These are phyloP conservation scores for Nematodospora valgi DNA, from an alignment of 805 yeast genomes.

Conservation along the genomic window DNA sequence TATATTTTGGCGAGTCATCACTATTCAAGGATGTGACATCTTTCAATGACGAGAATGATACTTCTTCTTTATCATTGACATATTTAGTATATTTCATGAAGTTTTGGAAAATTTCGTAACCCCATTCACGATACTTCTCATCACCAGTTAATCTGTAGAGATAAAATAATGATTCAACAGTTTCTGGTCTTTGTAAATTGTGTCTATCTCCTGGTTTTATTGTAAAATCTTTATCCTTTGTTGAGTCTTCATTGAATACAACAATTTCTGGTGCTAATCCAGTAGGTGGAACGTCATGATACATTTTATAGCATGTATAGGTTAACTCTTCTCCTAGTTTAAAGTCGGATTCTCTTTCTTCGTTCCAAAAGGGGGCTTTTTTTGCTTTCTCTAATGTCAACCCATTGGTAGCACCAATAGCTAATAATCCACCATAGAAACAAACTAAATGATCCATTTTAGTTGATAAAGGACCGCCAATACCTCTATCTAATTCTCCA, in stretches of 20 bases:
- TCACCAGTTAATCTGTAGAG: constrained; percentile 79
- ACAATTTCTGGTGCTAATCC: constrained; percentile 90
- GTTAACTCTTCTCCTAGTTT: constrained; percentile 70
- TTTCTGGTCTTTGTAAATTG: constrained; percentile 89
- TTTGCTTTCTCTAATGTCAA: constrained; percentile 52
- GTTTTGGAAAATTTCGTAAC: constrained; percentile 76
- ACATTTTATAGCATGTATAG: constrained; percentile 80
- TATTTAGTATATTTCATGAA: constrained; percentile 61
- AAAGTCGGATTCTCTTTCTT: constrained; percentile 58
- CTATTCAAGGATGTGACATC: constrained; percentile 56
- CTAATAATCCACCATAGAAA: constrained; percentile 84
- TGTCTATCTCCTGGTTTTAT: constrained; percentile 75
- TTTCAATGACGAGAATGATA: constrained; percentile 57
- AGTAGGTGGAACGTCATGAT: constrained; percentile 56
- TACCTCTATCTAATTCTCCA: constrained; percentile 74
- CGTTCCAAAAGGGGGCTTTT: constrained; percentile 54
- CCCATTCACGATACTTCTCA: constrained; percentile 81
- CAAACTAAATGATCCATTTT: constrained; percentile 95
- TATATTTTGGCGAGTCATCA: constrained; percentile 33
- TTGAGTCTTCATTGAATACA: constrained; percentile 62
- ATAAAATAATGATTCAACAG: constrained; percentile 83
- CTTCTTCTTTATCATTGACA: constrained; percentile 37
- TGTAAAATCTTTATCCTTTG: constrained; percentile 50
- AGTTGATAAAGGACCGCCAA: constrained; percentile 54
- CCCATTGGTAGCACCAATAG: constrained; percentile 88